A percentile compares a stretch with the other conserved stretches of the same genome.
These are phyloP conservation scores for Prunus kanzakura DNA, from an alignment of 306 rosid species.

Conservation along the genomic window DNA sequence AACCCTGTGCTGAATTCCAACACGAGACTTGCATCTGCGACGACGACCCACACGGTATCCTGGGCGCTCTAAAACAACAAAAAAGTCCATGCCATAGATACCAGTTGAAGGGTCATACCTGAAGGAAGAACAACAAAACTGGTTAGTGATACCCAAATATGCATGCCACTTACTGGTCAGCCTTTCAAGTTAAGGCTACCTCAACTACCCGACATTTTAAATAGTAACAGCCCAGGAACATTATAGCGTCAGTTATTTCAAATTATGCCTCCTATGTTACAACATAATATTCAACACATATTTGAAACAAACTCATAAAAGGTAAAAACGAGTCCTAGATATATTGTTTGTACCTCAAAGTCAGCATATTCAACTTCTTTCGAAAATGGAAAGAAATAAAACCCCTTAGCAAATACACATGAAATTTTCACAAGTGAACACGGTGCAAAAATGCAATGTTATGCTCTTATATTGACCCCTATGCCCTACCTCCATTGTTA, in stretches of 20 bases:
- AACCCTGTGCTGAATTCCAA: conserved; percentile 61
- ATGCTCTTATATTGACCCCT: neutral
- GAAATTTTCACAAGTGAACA: neutral
- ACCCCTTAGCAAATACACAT: neutral
- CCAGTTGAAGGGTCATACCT: conserved; percentile 63
- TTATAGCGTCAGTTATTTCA: neutral
- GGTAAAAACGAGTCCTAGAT: neutral
- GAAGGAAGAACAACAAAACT: neutral
- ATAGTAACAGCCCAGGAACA: neutral
- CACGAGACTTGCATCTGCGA: conserved; percentile 49
- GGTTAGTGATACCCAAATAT: neutral
- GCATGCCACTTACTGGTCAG: too few species aligned
- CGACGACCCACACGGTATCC: conserved; percentile 61
- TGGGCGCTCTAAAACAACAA: conserved; percentile 48
- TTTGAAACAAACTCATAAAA: neutral
- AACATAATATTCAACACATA: neutral
- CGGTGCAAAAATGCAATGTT: neutral
- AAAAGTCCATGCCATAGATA: conserved; percentile 70
- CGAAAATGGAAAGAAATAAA: neutral
- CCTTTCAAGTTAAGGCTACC: too few species aligned
- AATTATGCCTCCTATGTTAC: neutral
- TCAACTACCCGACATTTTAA: too few species aligned
- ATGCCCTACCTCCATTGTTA: neutral
- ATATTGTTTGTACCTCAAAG: neutral
- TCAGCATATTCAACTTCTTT: neutral